Percentiles rank a stretch among this genome's conserved stretches.
Evolutionary conservation across 352 stramenopile genomes (phyloP).

Genomic region (Globisporangium mamillatum): DNA sequence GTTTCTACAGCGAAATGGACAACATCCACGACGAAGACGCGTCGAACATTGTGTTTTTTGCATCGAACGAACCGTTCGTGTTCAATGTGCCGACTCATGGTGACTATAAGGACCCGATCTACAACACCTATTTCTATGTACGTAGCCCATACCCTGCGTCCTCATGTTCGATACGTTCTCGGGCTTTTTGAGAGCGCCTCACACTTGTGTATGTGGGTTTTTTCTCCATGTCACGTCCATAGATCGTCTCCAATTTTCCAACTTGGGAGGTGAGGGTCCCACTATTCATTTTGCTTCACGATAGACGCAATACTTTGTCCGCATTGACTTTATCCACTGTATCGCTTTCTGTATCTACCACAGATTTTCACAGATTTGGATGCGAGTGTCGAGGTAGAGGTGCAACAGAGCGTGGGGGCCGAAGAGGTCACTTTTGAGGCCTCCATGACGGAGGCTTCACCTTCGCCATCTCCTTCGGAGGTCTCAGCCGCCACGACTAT

Average conservation of each 20-base stretch:
- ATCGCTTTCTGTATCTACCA: neutral
- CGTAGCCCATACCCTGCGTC: neutral
- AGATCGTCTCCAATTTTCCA: constrained; percentile 16
- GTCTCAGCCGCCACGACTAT: constrained; percentile 4
- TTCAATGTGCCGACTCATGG: constrained; percentile 53
- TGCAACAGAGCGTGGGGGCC: constrained; percentile 45
- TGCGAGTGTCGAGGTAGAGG: constrained; percentile 33
- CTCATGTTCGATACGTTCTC: neutral
- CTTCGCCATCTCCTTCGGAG: neutral
- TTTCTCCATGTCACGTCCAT: neutral
- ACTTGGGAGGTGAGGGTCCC: constrained; percentile 8
- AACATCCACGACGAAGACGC: constrained; percentile 33
- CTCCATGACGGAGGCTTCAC: constrained; percentile 7
- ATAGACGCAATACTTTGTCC: neutral
- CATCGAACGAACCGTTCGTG: constrained; percentile 60
- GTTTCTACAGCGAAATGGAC: constrained; percentile 41
- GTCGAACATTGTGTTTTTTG: constrained; percentile 77
- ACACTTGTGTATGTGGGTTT: neutral
- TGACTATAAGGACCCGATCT: constrained; percentile 45
- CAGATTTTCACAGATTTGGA: constrained; percentile 67
- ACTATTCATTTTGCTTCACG: neutral
- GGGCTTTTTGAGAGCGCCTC: neutral
- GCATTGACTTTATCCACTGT: neutral
- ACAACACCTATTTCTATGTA: constrained; percentile 63
- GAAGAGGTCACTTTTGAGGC: constrained; percentile 55